Base-by-base conservation (phyloP, 1,284 basidiomycete species). In the Inonotus obliquus region DNA sequence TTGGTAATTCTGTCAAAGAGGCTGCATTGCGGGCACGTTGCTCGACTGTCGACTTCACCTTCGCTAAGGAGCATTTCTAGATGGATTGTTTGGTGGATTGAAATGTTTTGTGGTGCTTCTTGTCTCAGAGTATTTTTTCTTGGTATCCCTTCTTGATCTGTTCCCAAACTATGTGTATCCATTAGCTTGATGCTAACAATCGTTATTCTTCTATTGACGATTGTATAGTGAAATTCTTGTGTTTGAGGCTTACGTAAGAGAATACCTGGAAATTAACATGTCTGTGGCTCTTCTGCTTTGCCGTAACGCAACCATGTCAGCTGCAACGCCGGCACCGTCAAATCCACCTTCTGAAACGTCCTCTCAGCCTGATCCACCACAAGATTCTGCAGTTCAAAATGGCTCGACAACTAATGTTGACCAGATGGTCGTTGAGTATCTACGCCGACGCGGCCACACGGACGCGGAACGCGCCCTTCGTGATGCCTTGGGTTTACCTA, bases 371-470 rank as follows among this genome's bases (percentile, higher is more conserved):
- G 70, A 68, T 19, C 59, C 44, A 41, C 71, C 73, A 37, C 72
- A 75, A 69, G 69, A 48, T 65, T 61, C 3, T 70, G 70, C 7
- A 67, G 71, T 10, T 52, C 64, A 41, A 52, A 68, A 39, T 45
- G 68, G 14, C 45, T 64, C 53, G 79, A 4, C 32, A 44, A 80
- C 1, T 61, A 70, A 23, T 57, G 61, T 35, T 13, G 89, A 89
- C 62, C 83, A 83, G 61, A 76, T 89, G 13, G 84, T 97, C 47
- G 77, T 94, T 64, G 91, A 95, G 61, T 98, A 96, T 73, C 81
- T 97, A 54, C 87, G 87, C 59, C 78, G 86, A 27, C 83, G 94
- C 56, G 95, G 96, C 4, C 89, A 94, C 74, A 79, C 82, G 68
- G 79, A 82, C 48, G 91, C 92, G 11, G 90, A 93, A 71, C 83